Percentiles rank a stretch among this genome's conserved stretches.
Conservation (phyloP, 345 rosid species). For the Citrus hindsii region DNA sequence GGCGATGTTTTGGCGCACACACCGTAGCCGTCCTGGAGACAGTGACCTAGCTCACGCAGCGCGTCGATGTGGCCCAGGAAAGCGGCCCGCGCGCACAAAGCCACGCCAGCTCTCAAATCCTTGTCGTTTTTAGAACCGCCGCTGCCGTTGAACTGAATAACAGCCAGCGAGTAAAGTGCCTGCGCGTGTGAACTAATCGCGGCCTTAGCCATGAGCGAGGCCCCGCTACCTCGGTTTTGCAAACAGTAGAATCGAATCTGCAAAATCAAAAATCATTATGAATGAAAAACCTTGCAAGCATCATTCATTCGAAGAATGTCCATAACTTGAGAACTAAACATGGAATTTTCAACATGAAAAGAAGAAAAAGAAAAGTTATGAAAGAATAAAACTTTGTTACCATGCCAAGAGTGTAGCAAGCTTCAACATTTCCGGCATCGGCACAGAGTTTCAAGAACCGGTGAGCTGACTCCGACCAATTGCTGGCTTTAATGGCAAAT, state of each 20-base stretch:
- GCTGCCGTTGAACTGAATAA: constrained; percentile 96
- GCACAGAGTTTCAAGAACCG: constrained; percentile 75
- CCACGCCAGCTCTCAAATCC: constrained; percentile 90
- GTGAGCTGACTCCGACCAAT: constrained; percentile 87
- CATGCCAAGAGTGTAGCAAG: constrained; percentile 96
- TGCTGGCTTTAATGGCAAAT: constrained; percentile 55
- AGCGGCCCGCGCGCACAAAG: constrained; percentile 90
- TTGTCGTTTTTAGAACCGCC: constrained; percentile 93
- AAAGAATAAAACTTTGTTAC: constrained; percentile 25
- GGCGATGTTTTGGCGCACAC: constrained; percentile 70
- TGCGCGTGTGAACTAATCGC: constrained; percentile 90
- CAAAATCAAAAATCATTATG: not conserved
- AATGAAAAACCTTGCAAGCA: not conserved
- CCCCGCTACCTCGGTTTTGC: constrained; percentile 77
- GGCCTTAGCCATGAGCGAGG: constrained; percentile 92
- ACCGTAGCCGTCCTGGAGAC: constrained; percentile 97
- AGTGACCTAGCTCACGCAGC: constrained; percentile 94
- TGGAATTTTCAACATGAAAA: not conserved
- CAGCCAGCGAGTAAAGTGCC: constrained; percentile 78
- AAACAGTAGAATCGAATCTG: constrained; percentile 93
- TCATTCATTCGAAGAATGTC: constrained; percentile 3
- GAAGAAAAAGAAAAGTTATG: not conserved
- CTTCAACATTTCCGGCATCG: constrained; percentile 87
- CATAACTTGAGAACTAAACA: not conserved
- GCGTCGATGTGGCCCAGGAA: constrained; percentile 90